These are phyloP conservation scores for Tulasnella sp. DNA, from an alignment of 768 basidiomycete species.

Conservation along the genomic window DNA sequence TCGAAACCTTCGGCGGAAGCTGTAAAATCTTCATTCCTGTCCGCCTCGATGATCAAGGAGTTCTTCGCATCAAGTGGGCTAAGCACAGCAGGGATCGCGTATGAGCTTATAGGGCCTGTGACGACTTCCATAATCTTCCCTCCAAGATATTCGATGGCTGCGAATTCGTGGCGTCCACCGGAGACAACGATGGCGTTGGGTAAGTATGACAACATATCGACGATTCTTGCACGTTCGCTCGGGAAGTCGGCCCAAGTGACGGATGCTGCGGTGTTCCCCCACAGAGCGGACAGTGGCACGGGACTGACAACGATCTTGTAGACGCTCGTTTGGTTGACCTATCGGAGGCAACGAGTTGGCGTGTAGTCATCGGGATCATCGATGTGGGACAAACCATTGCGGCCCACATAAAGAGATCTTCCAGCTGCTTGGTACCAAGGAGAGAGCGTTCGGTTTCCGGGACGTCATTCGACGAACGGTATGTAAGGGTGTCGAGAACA, in stretches of 20 bases:
- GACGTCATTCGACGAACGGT: slow-evolving; percentile 31
- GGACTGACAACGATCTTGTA: slow-evolving; percentile 70
- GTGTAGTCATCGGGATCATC: neutral
- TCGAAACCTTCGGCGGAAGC: slow-evolving; percentile 29
- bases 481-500: slow-evolving; percentile 59
- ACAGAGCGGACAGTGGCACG: slow-evolving; percentile 63
- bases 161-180: slow-evolving; percentile 72
- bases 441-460: slow-evolving; percentile 22
- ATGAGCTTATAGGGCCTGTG: slow-evolving; percentile 46
- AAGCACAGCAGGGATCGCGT: slow-evolving; percentile 49
- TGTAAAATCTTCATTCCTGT: slow-evolving; percentile 5
- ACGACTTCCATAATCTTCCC: slow-evolving; percentile 47
- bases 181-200: slow-evolving; percentile 59
- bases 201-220: slow-evolving; percentile 47
- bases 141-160: slow-evolving; percentile 48
- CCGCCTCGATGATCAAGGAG: neutral
- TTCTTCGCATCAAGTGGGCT: slow-evolving; percentile 28
- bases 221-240: slow-evolving; percentile 44
- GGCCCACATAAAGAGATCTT: slow-evolving; percentile 52
- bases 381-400: slow-evolving; percentile 34
- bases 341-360: neutral
- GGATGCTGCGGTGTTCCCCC: slow-evolving; percentile 44
- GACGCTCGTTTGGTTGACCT: slow-evolving; percentile 56
- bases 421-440: slow-evolving; percentile 55
- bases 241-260: slow-evolving; percentile 56